A percentile compares a stretch with the other conserved stretches of the same genome.
Conservation (phyloP, 495 filamentous ascomycete genomes). For the Platismatia glauca region DNA sequence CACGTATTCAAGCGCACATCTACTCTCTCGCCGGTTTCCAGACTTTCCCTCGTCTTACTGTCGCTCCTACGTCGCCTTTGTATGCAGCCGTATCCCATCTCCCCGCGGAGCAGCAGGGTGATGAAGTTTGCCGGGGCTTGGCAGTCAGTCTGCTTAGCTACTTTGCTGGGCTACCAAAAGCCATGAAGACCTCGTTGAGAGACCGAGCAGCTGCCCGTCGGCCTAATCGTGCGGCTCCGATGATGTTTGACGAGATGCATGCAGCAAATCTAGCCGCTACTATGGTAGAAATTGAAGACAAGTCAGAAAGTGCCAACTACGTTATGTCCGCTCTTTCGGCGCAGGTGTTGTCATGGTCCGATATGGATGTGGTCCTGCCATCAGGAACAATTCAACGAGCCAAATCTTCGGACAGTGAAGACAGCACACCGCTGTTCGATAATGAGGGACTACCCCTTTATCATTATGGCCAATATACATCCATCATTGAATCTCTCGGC, state of each 20-base stretch:
- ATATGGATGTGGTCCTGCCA: constrained; percentile 81
- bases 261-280: constrained; percentile 79
- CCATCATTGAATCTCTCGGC: constrained; percentile 68
- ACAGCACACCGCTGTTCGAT: constrained; percentile 47
- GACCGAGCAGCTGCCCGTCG: constrained; percentile 25
- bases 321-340: constrained; percentile 65
- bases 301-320: constrained; percentile 57
- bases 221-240: constrained; percentile 38
- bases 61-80: constrained; percentile 89
- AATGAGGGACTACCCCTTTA: constrained; percentile 51
- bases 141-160: constrained; percentile 91
- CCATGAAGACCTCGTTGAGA: constrained; percentile 52
- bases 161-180: constrained; percentile 74
- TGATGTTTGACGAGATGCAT: constrained; percentile 83
- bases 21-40: constrained; percentile 80
- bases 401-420: constrained; percentile 41
- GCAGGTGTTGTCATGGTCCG: constrained; percentile 70
- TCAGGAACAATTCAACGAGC: constrained; percentile 57
- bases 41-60: constrained; percentile 78
- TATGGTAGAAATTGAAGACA: constrained; percentile 70
- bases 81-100: constrained; percentile 86
- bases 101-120: constrained; percentile 87
- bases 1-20: constrained; percentile 85
- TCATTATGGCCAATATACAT: constrained; percentile 65
- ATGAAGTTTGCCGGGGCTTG: constrained; percentile 79